Evolutionary conservation across 192 early-diverging fungal species (phyloP).

Genomic region (Backusella mclennaniae): DNA sequence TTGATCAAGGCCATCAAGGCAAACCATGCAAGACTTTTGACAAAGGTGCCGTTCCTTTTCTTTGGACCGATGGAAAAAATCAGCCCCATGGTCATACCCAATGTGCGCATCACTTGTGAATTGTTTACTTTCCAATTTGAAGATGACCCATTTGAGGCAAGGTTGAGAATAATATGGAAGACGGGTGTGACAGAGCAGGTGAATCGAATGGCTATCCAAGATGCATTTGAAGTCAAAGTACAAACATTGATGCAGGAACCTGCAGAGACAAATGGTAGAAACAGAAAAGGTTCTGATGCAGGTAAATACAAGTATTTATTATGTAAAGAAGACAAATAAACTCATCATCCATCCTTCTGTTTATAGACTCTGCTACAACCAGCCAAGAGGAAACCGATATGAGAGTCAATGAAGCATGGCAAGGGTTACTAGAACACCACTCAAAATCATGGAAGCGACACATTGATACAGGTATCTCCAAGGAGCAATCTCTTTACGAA

Average conservation of each 20-base stretch:
- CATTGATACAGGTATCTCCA: conserved; percentile 8
- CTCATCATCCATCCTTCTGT: no score
- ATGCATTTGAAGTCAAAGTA: conserved; percentile 41
- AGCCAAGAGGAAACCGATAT: conserved; percentile 12
- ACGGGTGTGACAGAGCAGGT: conserved; percentile 37
- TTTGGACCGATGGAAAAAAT: conserved; percentile 21
- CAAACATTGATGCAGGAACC: conserved; percentile 10
- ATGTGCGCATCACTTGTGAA: conserved; percentile 25
- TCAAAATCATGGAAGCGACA: conserved; percentile 34
- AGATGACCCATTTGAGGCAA: conserved; percentile 46
- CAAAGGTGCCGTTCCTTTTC: conserved; percentile 18
- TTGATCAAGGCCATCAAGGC: conserved; percentile 32
- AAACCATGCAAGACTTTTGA: conserved; percentile 23
- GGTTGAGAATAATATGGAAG: conserved; percentile 34
- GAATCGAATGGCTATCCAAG: conserved; percentile 29
- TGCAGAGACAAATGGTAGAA: not conserved
- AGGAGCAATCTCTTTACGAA: conserved; percentile 12
- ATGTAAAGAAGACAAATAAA: not conserved
- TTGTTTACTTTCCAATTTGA: conserved; percentile 36
- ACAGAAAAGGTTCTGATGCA: not conserved
- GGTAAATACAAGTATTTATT: not conserved
- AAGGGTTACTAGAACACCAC: conserved; percentile 31
- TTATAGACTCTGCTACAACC: not conserved
- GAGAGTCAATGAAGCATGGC: conserved; percentile 24
- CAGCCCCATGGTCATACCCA: conserved; percentile 28